Evolutionary conservation across 768 basidiomycete genomes (phyloP).

Genomic region (Russula earlei): DNA sequence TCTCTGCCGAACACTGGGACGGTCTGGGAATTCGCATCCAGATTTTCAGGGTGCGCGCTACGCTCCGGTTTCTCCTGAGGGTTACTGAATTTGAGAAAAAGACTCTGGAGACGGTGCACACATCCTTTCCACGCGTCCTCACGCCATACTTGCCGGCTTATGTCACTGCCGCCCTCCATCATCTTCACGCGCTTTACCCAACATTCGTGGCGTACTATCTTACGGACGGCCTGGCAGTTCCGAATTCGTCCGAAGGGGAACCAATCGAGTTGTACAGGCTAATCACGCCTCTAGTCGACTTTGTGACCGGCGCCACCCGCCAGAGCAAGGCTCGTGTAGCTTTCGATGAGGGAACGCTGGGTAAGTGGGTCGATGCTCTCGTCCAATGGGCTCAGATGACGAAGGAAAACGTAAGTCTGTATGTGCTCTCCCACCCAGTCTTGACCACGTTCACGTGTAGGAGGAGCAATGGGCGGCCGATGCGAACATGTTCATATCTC

Average conservation of each 20-base stretch:
- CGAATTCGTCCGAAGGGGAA: constrained; percentile 67
- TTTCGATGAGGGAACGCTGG: constrained; percentile 43
- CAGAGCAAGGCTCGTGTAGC: constrained; percentile 57
- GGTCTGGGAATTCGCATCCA: constrained; percentile 70
- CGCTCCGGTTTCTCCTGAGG: background rate
- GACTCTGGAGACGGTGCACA: constrained; percentile 73
- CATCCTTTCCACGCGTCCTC: constrained; percentile 71
- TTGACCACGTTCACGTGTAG: constrained; percentile 31
- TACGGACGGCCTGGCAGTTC: constrained; percentile 42
- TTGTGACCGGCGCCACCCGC: constrained; percentile 57
- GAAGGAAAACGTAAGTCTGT: constrained; percentile 62
- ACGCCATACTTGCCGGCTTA: constrained; percentile 54
- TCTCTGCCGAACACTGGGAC: constrained; percentile 66
- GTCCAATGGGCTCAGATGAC: constrained; percentile 82
- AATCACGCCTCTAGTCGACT: constrained; percentile 72
- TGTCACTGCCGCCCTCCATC: constrained; percentile 45
- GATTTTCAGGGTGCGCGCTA: constrained; percentile 61
- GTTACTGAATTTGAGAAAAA: constrained; percentile 25
- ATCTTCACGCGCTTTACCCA: constrained; percentile 50
- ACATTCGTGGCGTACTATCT: constrained; percentile 57
- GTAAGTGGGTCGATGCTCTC: constrained; percentile 41
- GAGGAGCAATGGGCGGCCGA: constrained; percentile 87
- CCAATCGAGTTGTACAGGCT: constrained; percentile 67
- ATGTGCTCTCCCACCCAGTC: background rate
- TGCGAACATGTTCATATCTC: constrained; percentile 85